Conservation (phyloP, 2,329 filamentous ascomycete genomes). For the Pseudocercospora fuligena region DNA sequence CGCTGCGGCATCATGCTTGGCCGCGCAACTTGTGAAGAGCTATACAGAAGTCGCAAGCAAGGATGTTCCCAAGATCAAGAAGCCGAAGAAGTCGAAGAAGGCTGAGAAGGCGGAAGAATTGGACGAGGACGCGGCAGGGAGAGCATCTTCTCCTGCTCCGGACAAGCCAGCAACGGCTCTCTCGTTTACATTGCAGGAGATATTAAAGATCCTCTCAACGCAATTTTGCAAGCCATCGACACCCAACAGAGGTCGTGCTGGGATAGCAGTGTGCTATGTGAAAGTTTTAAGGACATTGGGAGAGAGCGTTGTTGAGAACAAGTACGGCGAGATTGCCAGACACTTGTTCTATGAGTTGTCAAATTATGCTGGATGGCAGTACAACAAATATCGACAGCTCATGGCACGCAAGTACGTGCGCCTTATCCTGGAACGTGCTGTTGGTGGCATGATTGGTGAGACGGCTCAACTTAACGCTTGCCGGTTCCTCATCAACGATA, state of each 20-base stretch:
- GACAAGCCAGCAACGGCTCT: constrained; percentile 74
- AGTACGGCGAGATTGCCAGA: constrained; percentile 80
- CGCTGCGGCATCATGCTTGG: constrained; percentile 83
- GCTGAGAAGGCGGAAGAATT: constrained; percentile 64
- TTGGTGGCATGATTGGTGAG: constrained; percentile 85
- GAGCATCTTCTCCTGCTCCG: constrained; percentile 75
- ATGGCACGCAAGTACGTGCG: constrained; percentile 84
- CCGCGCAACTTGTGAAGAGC: constrained; percentile 79
- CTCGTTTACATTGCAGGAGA: constrained; percentile 74
- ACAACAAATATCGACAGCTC: constrained; percentile 86
- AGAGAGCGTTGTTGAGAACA: constrained; percentile 78
- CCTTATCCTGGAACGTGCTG: constrained; percentile 79
- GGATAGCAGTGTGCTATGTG: constrained; percentile 85
- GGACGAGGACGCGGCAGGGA: constrained; percentile 67
- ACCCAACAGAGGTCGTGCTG: constrained; percentile 78
- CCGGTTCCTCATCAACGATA: constrained; percentile 79
- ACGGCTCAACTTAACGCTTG: constrained; percentile 84
- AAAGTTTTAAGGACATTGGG: constrained; percentile 78
- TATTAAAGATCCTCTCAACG: constrained; percentile 76
- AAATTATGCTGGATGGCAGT: constrained; percentile 70
- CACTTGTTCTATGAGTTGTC: constrained; percentile 77
- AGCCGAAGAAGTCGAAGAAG: constrained; percentile 74
- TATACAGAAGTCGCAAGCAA: constrained; percentile 67
- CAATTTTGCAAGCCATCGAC: constrained; percentile 82
- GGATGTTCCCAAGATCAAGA: constrained; percentile 65